Evolutionary conservation across 768 basidiomycete genomes (phyloP).

Genomic region (Boletus insuetus): DNA sequence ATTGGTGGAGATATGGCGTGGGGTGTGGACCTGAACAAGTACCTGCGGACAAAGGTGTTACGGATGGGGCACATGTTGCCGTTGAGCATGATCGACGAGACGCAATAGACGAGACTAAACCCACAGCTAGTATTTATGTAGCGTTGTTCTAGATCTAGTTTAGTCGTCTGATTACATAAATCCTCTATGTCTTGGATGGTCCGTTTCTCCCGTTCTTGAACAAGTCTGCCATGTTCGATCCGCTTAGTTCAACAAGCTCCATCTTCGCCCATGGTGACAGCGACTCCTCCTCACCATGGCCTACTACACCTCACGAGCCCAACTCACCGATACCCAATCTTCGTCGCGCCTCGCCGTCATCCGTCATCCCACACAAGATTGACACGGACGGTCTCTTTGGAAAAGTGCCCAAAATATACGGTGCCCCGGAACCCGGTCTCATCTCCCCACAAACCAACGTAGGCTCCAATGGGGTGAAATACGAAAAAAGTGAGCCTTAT

Average conservation of each 20-base stretch:
- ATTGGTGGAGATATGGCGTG: conserved; percentile 75
- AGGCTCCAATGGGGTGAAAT: conserved; percentile 65
- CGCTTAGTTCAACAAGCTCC: conserved; percentile 55
- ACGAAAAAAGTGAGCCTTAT: conserved; percentile 79
- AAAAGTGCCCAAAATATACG: conserved; percentile 83
- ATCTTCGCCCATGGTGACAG: conserved; percentile 50
- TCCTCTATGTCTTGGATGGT: not conserved
- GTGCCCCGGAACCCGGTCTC: conserved; percentile 79
- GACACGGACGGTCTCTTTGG: conserved; percentile 63
- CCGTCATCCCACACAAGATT: conserved; percentile 47
- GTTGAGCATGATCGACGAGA: conserved; percentile 29
- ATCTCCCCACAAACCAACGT: conserved; percentile 70
- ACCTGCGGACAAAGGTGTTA: conserved; percentile 92
- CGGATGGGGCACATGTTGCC: conserved; percentile 95
- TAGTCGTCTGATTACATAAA: conserved; percentile 17
- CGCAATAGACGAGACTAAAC: not conserved
- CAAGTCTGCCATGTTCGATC: conserved; percentile 59
- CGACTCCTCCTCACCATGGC: conserved; percentile 64
- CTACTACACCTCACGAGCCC: conserved; percentile 72
- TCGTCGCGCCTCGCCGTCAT: conserved; percentile 55
- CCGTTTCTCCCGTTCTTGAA: not conserved
- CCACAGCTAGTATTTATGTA: no score
- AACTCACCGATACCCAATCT: conserved; percentile 72
- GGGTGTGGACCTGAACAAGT: conserved; percentile 90
- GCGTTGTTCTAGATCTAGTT: no score